Evolutionary conservation across 768 basidiomycete species (phyloP).

Genomic region (Sarcodon sp.): DNA sequence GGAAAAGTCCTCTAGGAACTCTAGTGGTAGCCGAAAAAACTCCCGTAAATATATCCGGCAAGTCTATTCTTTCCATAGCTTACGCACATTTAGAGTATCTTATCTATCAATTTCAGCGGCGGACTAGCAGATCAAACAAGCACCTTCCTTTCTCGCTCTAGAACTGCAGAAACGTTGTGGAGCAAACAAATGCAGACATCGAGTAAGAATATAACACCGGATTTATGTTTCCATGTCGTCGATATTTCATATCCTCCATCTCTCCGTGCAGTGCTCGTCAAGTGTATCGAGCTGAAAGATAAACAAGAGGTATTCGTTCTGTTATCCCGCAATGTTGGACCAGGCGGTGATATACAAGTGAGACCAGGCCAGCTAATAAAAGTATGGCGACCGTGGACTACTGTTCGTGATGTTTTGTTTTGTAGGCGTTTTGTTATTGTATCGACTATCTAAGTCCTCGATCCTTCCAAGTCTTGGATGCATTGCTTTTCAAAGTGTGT

Average conservation of each 20-base stretch:
- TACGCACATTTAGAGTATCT: background rate
- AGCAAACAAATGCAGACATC: slow-evolving; percentile 27
- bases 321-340: background rate
- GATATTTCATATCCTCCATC: background rate
- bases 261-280: background rate
- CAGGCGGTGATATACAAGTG: too few relatives aligned
- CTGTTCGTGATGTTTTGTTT: slow-evolving; percentile 4
- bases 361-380: too few relatives aligned
- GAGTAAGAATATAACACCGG: background rate
- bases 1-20: slow-evolving; percentile 29
- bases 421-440: slow-evolving; percentile 7
- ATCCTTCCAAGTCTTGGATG: background rate
- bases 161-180: slow-evolving; percentile 40
- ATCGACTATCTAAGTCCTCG: slow-evolving; percentile 1
- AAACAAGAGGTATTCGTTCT: background rate
- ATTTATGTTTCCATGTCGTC: background rate
- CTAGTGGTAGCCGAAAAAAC: slow-evolving; percentile 15
- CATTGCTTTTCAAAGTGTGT: background rate
- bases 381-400: too few relatives aligned
- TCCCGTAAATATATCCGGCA: slow-evolving; percentile 33
- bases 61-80: slow-evolving; percentile 7
- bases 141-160: slow-evolving; percentile 25
- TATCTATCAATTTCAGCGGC: slow-evolving; percentile 22
- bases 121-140: slow-evolving; percentile 41
- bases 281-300: background rate